Percentiles rank a stretch among this genome's conserved stretches.
Evolutionary conservation across 106 monocot genomes (phyloP).

Genomic region (Allium sativum): DNA sequence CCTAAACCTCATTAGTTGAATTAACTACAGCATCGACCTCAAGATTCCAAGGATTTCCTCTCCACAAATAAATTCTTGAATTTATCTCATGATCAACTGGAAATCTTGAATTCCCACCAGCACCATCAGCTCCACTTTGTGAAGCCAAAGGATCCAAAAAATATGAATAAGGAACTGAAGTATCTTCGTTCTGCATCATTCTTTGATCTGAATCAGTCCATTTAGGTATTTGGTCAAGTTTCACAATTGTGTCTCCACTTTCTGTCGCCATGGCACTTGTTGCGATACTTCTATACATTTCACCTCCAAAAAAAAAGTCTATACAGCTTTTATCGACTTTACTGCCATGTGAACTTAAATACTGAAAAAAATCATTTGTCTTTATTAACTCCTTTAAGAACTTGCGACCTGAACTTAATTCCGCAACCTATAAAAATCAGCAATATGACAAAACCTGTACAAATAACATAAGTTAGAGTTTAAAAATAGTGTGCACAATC

Average conservation of each 20-base stretch:
- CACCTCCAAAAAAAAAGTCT: neutral
- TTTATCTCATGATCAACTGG: conserved; percentile 91
- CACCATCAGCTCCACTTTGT: conserved; percentile 13
- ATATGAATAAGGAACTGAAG: conserved; percentile 35
- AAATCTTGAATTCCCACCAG: conserved; percentile 53
- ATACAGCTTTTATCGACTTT: too few species aligned
- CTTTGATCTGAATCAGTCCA: conserved; percentile 91
- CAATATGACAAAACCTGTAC: too few species aligned
- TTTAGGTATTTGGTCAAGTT: conserved; percentile 86
- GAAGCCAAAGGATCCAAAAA: conserved; percentile 74
- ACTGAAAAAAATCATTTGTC: too few species aligned
- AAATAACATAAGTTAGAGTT: too few species aligned
- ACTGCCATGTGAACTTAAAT: too few species aligned
- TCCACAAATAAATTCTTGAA: conserved; percentile 83
- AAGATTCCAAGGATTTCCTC: conserved; percentile 95
- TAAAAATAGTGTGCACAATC: too few species aligned
- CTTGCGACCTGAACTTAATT: too few species aligned
- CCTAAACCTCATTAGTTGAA: conserved; percentile 83
- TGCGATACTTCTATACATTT: conserved; percentile 48
- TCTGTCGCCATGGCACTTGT: conserved; percentile 29
- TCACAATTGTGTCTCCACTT: conserved; percentile 47
- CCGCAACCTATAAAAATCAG: too few species aligned
- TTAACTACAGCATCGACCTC: conserved; percentile 99
- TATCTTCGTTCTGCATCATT: conserved; percentile 17
- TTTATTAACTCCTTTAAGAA: too few species aligned